These are phyloP conservation scores for Neoarthrinium moseri DNA, from an alignment of 2,329 filamentous ascomycete genomes.

Conservation along the genomic window DNA sequence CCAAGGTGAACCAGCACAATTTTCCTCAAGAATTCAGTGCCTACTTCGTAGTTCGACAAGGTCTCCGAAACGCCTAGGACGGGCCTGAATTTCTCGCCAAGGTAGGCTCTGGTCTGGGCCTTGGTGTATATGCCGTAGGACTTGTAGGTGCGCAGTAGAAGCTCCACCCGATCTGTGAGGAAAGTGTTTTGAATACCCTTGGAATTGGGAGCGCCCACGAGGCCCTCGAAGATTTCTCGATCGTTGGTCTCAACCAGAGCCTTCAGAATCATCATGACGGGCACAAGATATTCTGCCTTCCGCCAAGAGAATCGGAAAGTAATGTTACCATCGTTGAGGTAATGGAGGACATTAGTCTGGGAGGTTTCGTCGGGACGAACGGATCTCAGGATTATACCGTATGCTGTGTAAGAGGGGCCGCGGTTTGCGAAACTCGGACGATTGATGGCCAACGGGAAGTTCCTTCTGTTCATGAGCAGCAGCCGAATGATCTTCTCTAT, in stretches of 20 bases:
- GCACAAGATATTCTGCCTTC: conserved; percentile 95
- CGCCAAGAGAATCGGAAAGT: conserved; percentile 98
- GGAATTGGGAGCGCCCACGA: conserved; percentile 76
- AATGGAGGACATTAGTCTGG: conserved; percentile 95
- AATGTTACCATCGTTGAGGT: conserved; percentile 91
- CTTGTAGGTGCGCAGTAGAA: conserved; percentile 91
- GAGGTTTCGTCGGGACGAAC: conserved; percentile 97
- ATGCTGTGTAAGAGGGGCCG: conserved; percentile 83
- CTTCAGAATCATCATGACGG: conserved; percentile 95
- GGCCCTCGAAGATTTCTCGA: conserved; percentile 90
- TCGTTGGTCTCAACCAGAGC: conserved; percentile 95
- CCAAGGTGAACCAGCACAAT: conserved; percentile 92
- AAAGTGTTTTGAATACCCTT: conserved; percentile 85
- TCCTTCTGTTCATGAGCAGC: conserved; percentile 84
- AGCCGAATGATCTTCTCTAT: conserved; percentile 96
- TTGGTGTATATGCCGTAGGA: conserved; percentile 81
- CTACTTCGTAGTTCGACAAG: conserved; percentile 83
- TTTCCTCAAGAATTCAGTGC: conserved; percentile 85
- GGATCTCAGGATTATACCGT: conserved; percentile 86
- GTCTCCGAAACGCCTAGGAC: conserved; percentile 82
- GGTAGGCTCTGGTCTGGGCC: conserved; percentile 77
- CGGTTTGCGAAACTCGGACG: conserved; percentile 87
- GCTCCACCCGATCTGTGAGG: conserved; percentile 89
- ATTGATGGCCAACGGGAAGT: conserved; percentile 93
- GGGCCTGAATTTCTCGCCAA: conserved; percentile 88